Conservation (phyloP, 2,329 filamentous ascomycete genomes). For the Lithohypha guttulata region DNA sequence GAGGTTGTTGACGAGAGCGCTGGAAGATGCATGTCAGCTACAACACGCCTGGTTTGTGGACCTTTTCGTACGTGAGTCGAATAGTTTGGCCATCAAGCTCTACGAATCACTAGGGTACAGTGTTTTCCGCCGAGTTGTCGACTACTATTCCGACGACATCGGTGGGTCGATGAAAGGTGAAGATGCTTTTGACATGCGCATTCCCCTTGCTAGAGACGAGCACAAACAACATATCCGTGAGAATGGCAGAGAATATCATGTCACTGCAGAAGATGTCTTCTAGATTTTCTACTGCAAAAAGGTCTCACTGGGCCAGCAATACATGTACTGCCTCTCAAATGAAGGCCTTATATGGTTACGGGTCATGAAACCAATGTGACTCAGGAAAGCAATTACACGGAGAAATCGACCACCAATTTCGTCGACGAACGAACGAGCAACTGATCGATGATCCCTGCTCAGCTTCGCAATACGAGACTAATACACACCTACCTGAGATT, state of each 20-base stretch:
- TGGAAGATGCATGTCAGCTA: conserved; percentile 73
- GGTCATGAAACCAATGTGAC: no score
- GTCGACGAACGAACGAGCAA: no score
- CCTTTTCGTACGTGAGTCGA: conserved; percentile 82
- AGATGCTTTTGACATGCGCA: conserved; percentile 96
- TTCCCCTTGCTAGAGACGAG: conserved; percentile 72
- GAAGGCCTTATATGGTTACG: no score
- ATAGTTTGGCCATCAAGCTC: conserved; percentile 74
- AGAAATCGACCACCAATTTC: no score
- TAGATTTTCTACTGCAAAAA: no score
- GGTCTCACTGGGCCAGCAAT: no score
- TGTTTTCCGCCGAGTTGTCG: conserved; percentile 76
- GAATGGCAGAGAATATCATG: conserved; percentile 67
- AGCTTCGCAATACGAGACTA: no score
- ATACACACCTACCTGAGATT: no score
- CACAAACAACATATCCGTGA: conserved; percentile 64
- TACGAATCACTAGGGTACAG: conserved; percentile 89
- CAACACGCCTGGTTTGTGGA: conserved; percentile 92
- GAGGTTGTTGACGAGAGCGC: conserved; percentile 64
- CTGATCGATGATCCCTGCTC: no score
- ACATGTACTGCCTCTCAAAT: no score
- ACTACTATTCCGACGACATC: conserved; percentile 80
- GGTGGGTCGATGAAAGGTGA: conserved; percentile 50
- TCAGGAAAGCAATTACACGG: no score
- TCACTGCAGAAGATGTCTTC: conserved; percentile 74